Evolutionary conservation across 257 asterid genomes (phyloP).

Genomic region (Eustoma russellianum): DNA sequence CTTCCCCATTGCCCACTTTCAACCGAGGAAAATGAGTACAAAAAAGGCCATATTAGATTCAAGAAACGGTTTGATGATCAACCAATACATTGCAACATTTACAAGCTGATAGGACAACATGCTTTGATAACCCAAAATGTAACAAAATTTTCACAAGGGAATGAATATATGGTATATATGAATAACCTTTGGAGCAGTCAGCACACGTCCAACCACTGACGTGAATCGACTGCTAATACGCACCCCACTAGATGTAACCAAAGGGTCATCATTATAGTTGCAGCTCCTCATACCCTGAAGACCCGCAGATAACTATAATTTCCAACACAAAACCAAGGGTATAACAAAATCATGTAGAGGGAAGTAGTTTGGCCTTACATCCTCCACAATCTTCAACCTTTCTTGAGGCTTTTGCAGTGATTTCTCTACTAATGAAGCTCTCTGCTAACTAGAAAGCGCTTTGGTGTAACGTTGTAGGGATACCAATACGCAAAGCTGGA

Average conservation of each 20-base stretch:
- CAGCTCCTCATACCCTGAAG: slow-evolving; percentile 39
- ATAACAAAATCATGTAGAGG: neutral
- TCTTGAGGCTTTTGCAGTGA: slow-evolving; percentile 62
- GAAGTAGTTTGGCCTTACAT: slow-evolving; percentile 27
- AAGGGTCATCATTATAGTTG: slow-evolving; percentile 42
- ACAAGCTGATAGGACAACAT: slow-evolving; percentile 10
- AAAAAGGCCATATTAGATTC: neutral
- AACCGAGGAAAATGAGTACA: slow-evolving; percentile 20
- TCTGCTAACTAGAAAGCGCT: slow-evolving; percentile 60
- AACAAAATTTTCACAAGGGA: neutral
- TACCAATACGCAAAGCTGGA: slow-evolving; percentile 59
- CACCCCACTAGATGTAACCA: slow-evolving; percentile 42
- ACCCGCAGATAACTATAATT: no score
- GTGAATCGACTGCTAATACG: slow-evolving; percentile 41
- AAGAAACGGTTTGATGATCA: no score
- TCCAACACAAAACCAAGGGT: neutral
- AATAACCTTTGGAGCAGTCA: slow-evolving; percentile 52
- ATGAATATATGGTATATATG: slow-evolving; percentile 28
- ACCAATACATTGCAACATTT: no score
- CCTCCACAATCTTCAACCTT: slow-evolving; percentile 40
- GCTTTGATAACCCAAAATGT: slow-evolving; percentile 24
- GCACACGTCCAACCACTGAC: slow-evolving; percentile 48
- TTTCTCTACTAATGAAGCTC: slow-evolving; percentile 76
- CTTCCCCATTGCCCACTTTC: slow-evolving; percentile 44
- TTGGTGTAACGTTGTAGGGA: slow-evolving; percentile 86